Evolutionary conservation across 495 filamentous ascomycete genomes (phyloP).

Genomic region (Talaromyces stipitatus): DNA sequence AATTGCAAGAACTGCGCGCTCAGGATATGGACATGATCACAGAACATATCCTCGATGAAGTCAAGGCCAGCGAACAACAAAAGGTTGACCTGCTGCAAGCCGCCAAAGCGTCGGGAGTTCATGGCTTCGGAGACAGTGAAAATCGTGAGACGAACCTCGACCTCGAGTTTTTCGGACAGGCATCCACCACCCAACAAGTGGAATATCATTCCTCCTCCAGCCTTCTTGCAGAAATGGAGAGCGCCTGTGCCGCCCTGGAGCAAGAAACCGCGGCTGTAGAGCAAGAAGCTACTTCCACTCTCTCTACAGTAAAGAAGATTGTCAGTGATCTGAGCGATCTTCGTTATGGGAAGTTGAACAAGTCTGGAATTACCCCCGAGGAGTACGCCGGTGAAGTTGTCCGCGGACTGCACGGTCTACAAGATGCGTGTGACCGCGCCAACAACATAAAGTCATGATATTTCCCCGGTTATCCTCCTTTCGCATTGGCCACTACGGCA

Average conservation of each 20-base stretch:
- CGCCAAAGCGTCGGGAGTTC: slow-evolving; percentile 42
- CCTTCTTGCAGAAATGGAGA: slow-evolving; percentile 60
- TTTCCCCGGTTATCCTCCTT: background rate
- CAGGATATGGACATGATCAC: slow-evolving; percentile 60
- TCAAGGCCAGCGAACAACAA: slow-evolving; percentile 53
- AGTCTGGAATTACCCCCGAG: slow-evolving; percentile 44
- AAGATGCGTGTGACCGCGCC: slow-evolving; percentile 50
- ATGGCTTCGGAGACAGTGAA: slow-evolving; percentile 46
- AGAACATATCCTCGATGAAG: slow-evolving; percentile 59
- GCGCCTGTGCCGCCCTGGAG: slow-evolving; percentile 57
- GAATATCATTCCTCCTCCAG: slow-evolving; percentile 54
- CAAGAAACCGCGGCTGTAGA: slow-evolving; percentile 56
- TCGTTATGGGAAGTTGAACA: slow-evolving; percentile 68
- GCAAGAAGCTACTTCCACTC: slow-evolving; percentile 50
- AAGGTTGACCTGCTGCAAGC: slow-evolving; percentile 52
- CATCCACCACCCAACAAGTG: slow-evolving; percentile 25
- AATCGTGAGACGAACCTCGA: slow-evolving; percentile 65
- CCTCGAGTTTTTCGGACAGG: slow-evolving; percentile 62
- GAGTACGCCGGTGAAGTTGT: slow-evolving; percentile 55
- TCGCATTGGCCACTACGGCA: background rate
- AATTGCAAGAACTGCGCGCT: slow-evolving; percentile 65
- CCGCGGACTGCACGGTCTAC: slow-evolving; percentile 46
- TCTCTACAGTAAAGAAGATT: slow-evolving; percentile 53
- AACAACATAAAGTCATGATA: background rate
- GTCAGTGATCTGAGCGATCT: slow-evolving; percentile 73